phyloP scores from a whole-genome alignment of 495 filamentous ascomycete genomes.

The Penicillium alfredii region DNA sequence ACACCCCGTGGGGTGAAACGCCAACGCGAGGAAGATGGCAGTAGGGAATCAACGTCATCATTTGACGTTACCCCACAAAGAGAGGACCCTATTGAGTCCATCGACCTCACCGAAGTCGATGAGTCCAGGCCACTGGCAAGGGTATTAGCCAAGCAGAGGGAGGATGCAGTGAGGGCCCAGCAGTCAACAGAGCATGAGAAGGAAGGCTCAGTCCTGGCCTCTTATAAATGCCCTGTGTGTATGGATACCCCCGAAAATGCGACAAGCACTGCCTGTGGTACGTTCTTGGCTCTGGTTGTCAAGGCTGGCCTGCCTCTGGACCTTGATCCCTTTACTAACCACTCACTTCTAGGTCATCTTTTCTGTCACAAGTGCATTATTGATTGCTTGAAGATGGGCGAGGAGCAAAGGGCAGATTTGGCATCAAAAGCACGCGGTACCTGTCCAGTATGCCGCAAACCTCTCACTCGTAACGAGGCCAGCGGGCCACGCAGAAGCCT shows the following conservation, averaged over 20 bases:
- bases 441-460: constrained; percentile 46
- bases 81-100: constrained; percentile 40
- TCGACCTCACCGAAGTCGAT: constrained; percentile 59
- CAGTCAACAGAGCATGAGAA: constrained; percentile 7
- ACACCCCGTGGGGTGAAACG: constrained; percentile 13
- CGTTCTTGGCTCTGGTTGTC: constrained; percentile 29
- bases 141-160: constrained; percentile 41
- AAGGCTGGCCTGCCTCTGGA: too few species aligned
- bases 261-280: constrained; percentile 81
- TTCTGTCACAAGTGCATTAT: constrained; percentile 82
- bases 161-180: constrained; percentile 40
- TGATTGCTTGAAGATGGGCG: constrained; percentile 59
- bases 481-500: constrained; percentile 30
- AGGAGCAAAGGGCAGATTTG: constrained; percentile 33
- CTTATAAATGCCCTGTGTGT: constrained; percentile 74
- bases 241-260: constrained; percentile 70
- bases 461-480: constrained; percentile 25
- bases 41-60: background rate
- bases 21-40: constrained; percentile 1
- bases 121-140: constrained; percentile 41
- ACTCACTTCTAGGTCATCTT: constrained; percentile 58
- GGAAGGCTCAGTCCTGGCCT: constrained; percentile 45
- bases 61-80: too few species aligned
- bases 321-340: constrained; percentile 6
- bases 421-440: constrained; percentile 27